Percentiles rank a stretch among this genome's conserved stretches.
Conservation (phyloP, 108 stramenopile genomes). For the Skeletonema tropicum region DNA sequence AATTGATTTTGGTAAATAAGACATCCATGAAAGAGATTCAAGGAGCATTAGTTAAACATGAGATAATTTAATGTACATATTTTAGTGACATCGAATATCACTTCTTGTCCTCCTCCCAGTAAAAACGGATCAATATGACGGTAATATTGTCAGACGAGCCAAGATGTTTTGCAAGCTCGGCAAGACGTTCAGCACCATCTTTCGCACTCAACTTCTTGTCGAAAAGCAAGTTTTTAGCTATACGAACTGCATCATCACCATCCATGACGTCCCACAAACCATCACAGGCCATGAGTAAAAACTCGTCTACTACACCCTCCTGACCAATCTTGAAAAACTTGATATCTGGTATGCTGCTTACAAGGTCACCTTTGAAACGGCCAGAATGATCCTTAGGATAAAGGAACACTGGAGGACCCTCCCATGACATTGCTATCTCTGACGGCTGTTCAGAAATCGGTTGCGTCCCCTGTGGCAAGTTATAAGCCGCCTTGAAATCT, state of each 20-base stretch:
- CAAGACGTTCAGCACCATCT: constrained; percentile 75
- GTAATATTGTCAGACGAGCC: constrained; percentile 88
- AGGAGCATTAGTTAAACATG: neutral
- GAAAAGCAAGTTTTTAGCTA: constrained; percentile 75
- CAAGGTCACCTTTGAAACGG: constrained; percentile 76
- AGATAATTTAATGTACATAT: neutral
- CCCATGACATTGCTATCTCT: constrained; percentile 52
- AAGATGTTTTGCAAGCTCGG: constrained; percentile 81
- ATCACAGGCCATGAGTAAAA: constrained; percentile 82
- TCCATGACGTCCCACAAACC: constrained; percentile 90
- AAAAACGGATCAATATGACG: constrained; percentile 74
- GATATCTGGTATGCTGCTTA: constrained; percentile 69
- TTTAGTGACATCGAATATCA: neutral
- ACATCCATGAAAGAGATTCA: neutral
- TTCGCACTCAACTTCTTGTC: constrained; percentile 68
- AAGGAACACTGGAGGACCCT: constrained; percentile 64
- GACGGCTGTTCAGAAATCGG: neutral
- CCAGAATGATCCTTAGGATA: constrained; percentile 71
- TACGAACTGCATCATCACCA: constrained; percentile 61
- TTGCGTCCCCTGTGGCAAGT: constrained; percentile 27
- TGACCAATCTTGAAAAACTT: constrained; percentile 53
- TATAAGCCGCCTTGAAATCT: constrained; percentile 81
- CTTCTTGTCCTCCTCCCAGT: constrained; percentile 28
- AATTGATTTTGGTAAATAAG: neutral
- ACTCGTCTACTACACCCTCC: constrained; percentile 61